A percentile compares a stretch with the other conserved stretches of the same genome.
Evolutionary conservation across 202 grass and related monocot species (phyloP).

Genomic region (Zizania palustris): DNA sequence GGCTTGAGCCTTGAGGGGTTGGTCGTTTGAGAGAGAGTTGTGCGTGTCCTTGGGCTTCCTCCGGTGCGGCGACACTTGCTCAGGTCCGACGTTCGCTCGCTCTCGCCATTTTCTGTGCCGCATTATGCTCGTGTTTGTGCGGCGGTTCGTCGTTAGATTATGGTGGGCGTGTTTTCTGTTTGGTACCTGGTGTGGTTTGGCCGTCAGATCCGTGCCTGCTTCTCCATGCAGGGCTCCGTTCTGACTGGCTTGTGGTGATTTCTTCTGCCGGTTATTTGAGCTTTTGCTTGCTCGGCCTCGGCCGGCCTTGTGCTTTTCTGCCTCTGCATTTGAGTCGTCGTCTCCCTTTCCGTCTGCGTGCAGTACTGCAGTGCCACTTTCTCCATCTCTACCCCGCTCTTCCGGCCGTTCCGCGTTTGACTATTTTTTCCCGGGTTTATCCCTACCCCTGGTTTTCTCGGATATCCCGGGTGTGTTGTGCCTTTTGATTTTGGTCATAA

Average conservation of each 20-base stretch:
- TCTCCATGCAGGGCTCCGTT: background rate
- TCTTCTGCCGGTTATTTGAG: background rate
- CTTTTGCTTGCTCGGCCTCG: background rate
- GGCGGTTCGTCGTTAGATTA: background rate
- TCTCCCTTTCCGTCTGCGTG: background rate
- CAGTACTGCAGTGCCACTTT: no score
- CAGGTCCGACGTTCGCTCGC: background rate
- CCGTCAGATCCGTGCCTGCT: slow-evolving; percentile 38
- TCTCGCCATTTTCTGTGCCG: slow-evolving; percentile 23
- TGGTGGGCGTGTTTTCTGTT: background rate
- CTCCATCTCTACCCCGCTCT: background rate
- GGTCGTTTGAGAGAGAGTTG: background rate
- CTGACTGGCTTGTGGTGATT: background rate
- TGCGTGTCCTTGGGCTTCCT: background rate
- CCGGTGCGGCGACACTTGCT: background rate
- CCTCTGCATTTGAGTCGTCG: background rate
- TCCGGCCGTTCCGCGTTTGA: background rate
- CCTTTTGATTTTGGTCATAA: background rate
- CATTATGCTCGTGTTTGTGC: slow-evolving; percentile 2
- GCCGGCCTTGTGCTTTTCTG: background rate
- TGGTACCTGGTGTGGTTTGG: background rate
- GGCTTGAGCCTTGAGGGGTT: slow-evolving; percentile 30
- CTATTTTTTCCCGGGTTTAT: background rate
- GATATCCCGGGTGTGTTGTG: background rate
- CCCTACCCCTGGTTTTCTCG: background rate